A percentile compares a stretch with the other conserved stretches of the same genome.
phyloP scores from a whole-genome alignment of 2,329 filamentous ascomycete species.

The Emericellopsis cladophorae region DNA sequence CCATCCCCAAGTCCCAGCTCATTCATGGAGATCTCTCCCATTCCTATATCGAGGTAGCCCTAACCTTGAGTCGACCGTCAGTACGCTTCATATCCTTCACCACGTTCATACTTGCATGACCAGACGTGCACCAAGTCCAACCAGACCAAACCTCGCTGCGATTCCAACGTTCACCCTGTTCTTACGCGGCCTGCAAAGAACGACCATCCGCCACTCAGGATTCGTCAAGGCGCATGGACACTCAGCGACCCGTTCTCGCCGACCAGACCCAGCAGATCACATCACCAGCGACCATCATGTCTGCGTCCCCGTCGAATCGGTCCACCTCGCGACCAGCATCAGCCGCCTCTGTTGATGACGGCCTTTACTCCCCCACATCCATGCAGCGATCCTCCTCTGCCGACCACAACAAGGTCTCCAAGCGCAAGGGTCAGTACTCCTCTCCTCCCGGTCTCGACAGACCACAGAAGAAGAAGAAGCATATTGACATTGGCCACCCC shows the following conservation, averaged over 20 bases:
- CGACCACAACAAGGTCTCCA: conserved; percentile 28
- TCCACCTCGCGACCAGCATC: conserved; percentile 5
- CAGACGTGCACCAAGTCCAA: no score
- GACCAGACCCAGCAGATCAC: neutral
- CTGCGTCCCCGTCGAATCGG: conserved; percentile 3
- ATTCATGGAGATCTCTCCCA: no score
- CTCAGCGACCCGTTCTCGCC: neutral
- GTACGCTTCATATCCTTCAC: no score
- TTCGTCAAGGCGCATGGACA: neutral
- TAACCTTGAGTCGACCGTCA: no score
- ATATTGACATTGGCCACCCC: neutral
- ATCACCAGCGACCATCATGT: conserved; percentile 1
- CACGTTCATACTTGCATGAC: no score
- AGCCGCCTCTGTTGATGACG: conserved; percentile 5
- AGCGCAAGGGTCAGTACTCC: conserved; percentile 28
- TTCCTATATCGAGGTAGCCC: no score
- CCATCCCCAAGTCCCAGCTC: no score
- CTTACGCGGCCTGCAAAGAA: no score
- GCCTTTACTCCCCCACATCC: neutral
- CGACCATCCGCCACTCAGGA: neutral
- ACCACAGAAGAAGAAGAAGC: neutral
- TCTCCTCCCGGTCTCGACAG: neutral
- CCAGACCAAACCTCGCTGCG: no score
- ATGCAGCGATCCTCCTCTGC: conserved; percentile 29
- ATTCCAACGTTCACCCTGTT: no score